Percentiles rank a stretch among this genome's conserved stretches.
Conservation (phyloP, 2,329 filamentous ascomycete genomes). For the Colletotrichum orchidophilum region DNA sequence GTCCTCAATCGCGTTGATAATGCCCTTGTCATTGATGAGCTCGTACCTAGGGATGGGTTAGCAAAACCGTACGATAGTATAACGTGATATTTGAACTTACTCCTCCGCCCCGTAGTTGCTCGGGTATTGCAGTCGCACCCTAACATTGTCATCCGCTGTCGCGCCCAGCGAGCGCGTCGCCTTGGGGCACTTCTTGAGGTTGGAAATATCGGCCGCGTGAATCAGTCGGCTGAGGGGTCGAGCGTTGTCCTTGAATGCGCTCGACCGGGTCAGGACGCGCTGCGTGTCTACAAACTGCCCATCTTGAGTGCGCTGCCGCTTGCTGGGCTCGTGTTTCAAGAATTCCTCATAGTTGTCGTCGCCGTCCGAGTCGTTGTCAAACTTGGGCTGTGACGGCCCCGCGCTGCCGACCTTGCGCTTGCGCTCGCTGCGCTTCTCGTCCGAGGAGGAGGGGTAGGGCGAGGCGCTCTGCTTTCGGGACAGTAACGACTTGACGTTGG, state of each 20-base stretch:
- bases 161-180: slow-evolving; percentile 28
- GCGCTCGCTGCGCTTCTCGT: slow-evolving; percentile 30
- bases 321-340: slow-evolving; percentile 53
- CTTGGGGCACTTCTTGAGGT: slow-evolving; percentile 28
- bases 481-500: slow-evolving; percentile 36
- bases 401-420: slow-evolving; percentile 34
- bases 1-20: slow-evolving; percentile 79
- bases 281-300: slow-evolving; percentile 56
- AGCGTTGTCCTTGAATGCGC: slow-evolving; percentile 47
- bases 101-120: slow-evolving; percentile 75
- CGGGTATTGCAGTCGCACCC: slow-evolving; percentile 84
- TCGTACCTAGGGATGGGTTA: slow-evolving; percentile 64
- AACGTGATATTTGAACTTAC: slow-evolving; percentile 51
- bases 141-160: slow-evolving; percentile 57
- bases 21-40: slow-evolving; percentile 80
- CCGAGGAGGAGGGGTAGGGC: slow-evolving; percentile 49
- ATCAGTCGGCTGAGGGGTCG: slow-evolving; percentile 54
- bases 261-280: slow-evolving; percentile 55
- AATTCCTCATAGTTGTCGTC: slow-evolving; percentile 57
- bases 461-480: slow-evolving; percentile 52
- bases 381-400: slow-evolving; percentile 43
- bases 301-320: slow-evolving; percentile 57
- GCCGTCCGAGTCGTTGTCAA: slow-evolving; percentile 60
- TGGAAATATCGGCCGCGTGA: slow-evolving; percentile 61
- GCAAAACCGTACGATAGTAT: slow-evolving; percentile 39